Evolutionary conservation across 768 basidiomycete species (phyloP).

Genomic region (Tremella mesenterica): DNA sequence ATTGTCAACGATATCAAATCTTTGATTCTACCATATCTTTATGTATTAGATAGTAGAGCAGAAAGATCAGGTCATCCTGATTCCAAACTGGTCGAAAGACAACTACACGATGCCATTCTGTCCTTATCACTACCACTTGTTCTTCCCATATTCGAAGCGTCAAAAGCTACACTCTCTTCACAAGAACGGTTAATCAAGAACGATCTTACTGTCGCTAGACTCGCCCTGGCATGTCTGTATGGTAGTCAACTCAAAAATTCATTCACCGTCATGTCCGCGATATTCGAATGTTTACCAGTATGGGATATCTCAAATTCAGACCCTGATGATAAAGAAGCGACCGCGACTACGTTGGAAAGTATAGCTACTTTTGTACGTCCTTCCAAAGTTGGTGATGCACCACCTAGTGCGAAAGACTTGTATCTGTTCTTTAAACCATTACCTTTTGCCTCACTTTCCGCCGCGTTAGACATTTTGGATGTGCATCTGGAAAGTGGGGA

Average conservation of each 20-base stretch:
- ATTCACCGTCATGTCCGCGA: conserved; percentile 76
- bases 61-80: conserved; percentile 72
- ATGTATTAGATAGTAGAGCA: conserved; percentile 76
- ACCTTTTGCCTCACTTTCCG: conserved; percentile 63
- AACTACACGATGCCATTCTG: conserved; percentile 66
- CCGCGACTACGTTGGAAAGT: conserved; percentile 71
- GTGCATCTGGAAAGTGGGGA: conserved; percentile 91
- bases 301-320: conserved; percentile 56
- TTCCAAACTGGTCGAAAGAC: conserved; percentile 55
- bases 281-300: conserved; percentile 93
- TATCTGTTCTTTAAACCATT: conserved; percentile 74
- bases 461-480: conserved; percentile 80
- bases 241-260: conserved; percentile 59
- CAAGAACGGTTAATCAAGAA: conserved; percentile 65
- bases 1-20: conserved; percentile 61
- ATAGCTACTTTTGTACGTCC: conserved; percentile 72
- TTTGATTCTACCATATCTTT: conserved; percentile 85
- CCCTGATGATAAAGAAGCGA: conserved; percentile 59
- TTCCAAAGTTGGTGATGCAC: conserved; percentile 52
- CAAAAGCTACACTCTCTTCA: conserved; percentile 73
- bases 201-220: conserved; percentile 72
- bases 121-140: conserved; percentile 59
- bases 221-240: conserved; percentile 83
- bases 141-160: conserved; percentile 74
- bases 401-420: conserved; percentile 59